These are phyloP conservation scores for Crassisporium funariophilum DNA, from an alignment of 768 basidiomycete species.

Conservation along the genomic window DNA sequence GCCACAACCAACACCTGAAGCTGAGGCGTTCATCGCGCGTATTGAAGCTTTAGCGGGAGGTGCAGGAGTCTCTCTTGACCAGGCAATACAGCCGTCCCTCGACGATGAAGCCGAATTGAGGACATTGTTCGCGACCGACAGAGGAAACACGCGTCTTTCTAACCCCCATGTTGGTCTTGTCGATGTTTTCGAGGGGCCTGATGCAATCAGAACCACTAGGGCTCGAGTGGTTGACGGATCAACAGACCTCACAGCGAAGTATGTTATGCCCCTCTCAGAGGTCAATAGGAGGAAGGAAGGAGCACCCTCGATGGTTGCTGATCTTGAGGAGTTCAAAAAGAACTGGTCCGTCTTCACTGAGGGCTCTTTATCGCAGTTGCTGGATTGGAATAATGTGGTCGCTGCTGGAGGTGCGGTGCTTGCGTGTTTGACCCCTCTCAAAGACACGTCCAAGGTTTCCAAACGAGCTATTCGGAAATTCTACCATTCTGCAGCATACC, in stretches of 20 bases:
- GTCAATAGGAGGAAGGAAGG: conserved; percentile 50
- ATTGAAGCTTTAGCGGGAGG: conserved; percentile 20
- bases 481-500: conserved; percentile 56
- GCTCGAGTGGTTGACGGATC: conserved; percentile 50
- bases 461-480: conserved; percentile 60
- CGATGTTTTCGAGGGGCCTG: conserved; percentile 55
- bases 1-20: conserved; percentile 22
- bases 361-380: conserved; percentile 57
- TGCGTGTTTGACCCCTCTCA: conserved; percentile 55
- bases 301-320: conserved; percentile 46
- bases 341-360: conserved; percentile 69
- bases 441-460: conserved; percentile 48
- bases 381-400: conserved; percentile 65
- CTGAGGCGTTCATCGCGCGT: conserved; percentile 24
- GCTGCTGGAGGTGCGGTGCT: conserved; percentile 64
- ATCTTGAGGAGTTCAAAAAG: conserved; percentile 60
- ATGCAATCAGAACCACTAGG: conserved; percentile 47
- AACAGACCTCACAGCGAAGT: conserved; percentile 45
- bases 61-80: conserved; percentile 40
- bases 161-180: conserved; percentile 60
- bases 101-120: conserved; percentile 59
- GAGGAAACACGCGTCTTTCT: conserved; percentile 41
- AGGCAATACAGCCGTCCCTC: conserved; percentile 52
- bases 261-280: conserved; percentile 56
- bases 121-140: conserved; percentile 57